Evolutionary conservation across 495 filamentous ascomycete species (phyloP), one percentile per base, ranked within the genome.

Genomic region (Wilcoxina mikolae): DNA sequence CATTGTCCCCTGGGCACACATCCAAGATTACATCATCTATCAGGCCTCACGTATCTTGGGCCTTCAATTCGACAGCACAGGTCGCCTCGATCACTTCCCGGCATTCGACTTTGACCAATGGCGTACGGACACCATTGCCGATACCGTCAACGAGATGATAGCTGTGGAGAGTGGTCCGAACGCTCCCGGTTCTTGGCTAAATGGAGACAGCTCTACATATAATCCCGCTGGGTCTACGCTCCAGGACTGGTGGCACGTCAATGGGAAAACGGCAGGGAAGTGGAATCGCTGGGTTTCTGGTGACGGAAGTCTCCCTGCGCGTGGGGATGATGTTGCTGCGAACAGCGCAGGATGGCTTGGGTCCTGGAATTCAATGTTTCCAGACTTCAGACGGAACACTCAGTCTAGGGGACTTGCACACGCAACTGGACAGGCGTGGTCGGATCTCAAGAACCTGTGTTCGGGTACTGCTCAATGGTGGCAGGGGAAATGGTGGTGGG

Each of bases 1-100:
- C 0, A 42, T 65, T 0, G 53, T 65, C 18, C 61, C 61, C 7
- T 65, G 61, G 61, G 22, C 52, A 5, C 39, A 41, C 22, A 15
- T 0, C 10, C 45, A 41, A 41, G 28, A 42, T 0, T 49, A n/a
- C 26, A 11, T 51, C 10, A 4, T 33, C 4, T 26, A 26, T 23
- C 7, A 18, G 45, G 10, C 15, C 45, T 4, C 15, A 11, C 7
- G 15, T 4, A 7, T 18, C 45, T 4, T 5, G 15, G 23, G 11
- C 7, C 4, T 49, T 7, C 22, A 7, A 7, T 12, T 24, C 9
- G 45, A 49, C 22, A 5, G 12, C 4, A 49, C 20, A 24, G 39
- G 39, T 9, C 39, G 39, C 4, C 7, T 43, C 7, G 39, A 43
- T 18, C 7, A 20, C 7, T 43, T 43, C 39, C 10, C 5, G 5